Base-by-base conservation (phyloP, 1,284 basidiomycete species). In the Cutaneotrichosporon daszewskae region DNA sequence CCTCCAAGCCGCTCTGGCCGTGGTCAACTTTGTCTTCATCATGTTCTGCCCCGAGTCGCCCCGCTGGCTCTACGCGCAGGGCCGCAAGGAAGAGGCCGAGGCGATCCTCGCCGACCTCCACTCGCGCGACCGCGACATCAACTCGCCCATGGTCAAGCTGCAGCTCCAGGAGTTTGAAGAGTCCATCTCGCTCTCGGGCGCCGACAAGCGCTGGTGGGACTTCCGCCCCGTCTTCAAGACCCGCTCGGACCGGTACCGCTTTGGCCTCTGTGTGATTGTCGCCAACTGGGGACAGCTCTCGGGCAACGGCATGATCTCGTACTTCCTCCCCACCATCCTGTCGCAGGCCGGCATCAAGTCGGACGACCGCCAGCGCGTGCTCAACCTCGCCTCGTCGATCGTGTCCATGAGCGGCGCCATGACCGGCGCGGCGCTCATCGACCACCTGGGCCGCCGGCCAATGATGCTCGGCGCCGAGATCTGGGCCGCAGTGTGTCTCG, bases 91-190 rank as follows among this genome's bases (percentile, higher is more conserved):
- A 8, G 24, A 54, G 28, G 55, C 55, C 3, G 32, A 32, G 3
- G 16, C 24, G 12, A 50, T 59, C 27, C 47, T 59, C 5, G 51
- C 58, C 33, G 29, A 46, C 8, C 69, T 77, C 23, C 78, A 79
- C 57, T 77, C 76, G 32, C 67, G 67, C 24, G 74, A 67, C 32
- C 69, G 70, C 22, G 74, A 79, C 53, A 39, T 66, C 29, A 62
- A 76, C 31, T 77, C 76, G 1, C 78, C 78, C 4, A 59, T 79
- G 5, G 64, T 80, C 25, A 64, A 75, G 31, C 64, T 79, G 11
- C 74, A 78, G 56, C 74, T 79, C 64, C 68, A 72, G 34, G 78
- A 79, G 54, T 77, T 79, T 29, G 72, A 77, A 44, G 76, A 76
- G 58, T 73, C 73, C 52, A 74, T 79, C 43, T 40, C 45, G 1